Evolutionary conservation across 495 filamentous ascomycete genomes (phyloP), one percentile per base, ranked within the genome.

Genomic region (Trichoderma erinaceum): DNA sequence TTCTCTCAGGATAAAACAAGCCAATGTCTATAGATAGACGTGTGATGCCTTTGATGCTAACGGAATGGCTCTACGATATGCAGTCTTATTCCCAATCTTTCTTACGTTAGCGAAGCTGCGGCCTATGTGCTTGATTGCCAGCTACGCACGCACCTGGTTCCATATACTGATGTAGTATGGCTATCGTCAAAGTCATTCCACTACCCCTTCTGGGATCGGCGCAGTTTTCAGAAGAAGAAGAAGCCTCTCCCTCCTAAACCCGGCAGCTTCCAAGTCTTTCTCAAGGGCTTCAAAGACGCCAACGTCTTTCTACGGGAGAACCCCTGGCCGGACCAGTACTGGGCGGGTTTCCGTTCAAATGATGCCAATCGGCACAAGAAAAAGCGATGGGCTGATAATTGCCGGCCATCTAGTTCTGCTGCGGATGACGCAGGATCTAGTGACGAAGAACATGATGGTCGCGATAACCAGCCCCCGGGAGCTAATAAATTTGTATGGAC

Each of bases 101-200:
- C 93, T 64, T 99, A 99, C 76, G 92, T 99, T 72, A 97, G 93
- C 68, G 95, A 99, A 81, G 95, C 95, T 21, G 95, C 95, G 15
- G 94, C 95, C 50, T 99, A 97, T 76, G 90, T 96, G 3, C 86
- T 99, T 58, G 95, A 99, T 79, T 87, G 87, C 68, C 90, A 94
- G 70, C 82, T 99, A 44, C 90, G 88, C 66, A 97, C 95, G 25
- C 89, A 96, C 77, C 79, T 99, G 64, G 95, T 99, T 15, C 95
- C 95, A 0, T 97, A 97, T 70, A 99, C 95, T 41, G 95, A 95
- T 74, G 90, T 99, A 68, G 92, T 97, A 12, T 90, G 90, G 70
- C 82, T 99, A 41, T 96, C 95, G 21, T 97, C 94, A 41, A 97
- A 94, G 79, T 95, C 92, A 11, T 99, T 99, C 78, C 92, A 94